Conservation (phyloP, 768 basidiomycete species). For the Lyophyllum atratum region DNA sequence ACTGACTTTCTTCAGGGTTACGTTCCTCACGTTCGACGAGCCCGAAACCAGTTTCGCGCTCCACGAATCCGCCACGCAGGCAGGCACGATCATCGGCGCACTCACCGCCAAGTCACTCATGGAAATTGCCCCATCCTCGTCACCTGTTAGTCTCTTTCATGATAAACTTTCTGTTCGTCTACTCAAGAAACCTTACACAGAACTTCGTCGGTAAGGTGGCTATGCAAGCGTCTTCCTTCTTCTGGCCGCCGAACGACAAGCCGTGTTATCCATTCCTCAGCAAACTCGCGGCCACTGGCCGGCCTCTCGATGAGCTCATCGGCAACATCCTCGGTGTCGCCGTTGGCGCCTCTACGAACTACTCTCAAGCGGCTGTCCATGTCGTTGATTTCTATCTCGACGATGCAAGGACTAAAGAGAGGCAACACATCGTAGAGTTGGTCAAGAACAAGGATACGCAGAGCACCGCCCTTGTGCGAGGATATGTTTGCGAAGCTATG, state of each 20-base stretch:
- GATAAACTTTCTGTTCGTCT: neutral
- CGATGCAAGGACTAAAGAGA: slow-evolving; percentile 39
- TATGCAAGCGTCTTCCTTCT: neutral
- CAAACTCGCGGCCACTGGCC: slow-evolving; percentile 35
- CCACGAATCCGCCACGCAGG: slow-evolving; percentile 25
- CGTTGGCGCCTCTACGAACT: slow-evolving; percentile 46
- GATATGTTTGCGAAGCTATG: slow-evolving; percentile 55
- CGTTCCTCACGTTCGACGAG: slow-evolving; percentile 28
- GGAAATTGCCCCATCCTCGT: slow-evolving; percentile 21
- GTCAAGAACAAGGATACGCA: slow-evolving; percentile 31
- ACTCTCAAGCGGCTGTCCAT: slow-evolving; percentile 46
- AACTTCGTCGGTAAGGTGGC: slow-evolving; percentile 1
- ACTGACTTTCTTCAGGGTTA: slow-evolving; percentile 10
- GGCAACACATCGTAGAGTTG: slow-evolving; percentile 38
- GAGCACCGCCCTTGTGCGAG: slow-evolving; percentile 38
- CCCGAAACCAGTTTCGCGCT: slow-evolving; percentile 34
- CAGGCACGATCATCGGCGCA: slow-evolving; percentile 27
- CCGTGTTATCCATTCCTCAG: slow-evolving; percentile 40
- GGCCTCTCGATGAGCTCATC: slow-evolving; percentile 41
- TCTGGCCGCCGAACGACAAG: slow-evolving; percentile 23
- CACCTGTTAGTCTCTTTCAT: slow-evolving; percentile 22
- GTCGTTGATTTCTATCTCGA: slow-evolving; percentile 57
- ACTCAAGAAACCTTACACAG: neutral
- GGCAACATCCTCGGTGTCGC: slow-evolving; percentile 48
- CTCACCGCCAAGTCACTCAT: slow-evolving; percentile 32